Base-by-base conservation (phyloP, 768 basidiomycete species). In the Boletus rufocinnamomeus region DNA sequence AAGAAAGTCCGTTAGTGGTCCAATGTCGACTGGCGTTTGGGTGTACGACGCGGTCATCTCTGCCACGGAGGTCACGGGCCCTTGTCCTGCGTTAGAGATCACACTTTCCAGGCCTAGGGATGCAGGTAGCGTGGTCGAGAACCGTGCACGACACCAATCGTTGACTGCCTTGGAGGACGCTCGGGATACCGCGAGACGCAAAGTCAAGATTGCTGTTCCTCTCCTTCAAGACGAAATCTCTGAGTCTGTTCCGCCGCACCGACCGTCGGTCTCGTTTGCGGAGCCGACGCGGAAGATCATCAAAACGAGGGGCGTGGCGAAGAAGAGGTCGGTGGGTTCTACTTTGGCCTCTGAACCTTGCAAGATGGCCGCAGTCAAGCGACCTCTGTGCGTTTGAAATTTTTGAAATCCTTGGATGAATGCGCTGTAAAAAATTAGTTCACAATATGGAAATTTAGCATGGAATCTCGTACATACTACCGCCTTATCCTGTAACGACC, bases 31-130 rank as follows among this genome's bases (percentile, higher is more conserved):
- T 40, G 63, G 66, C 7, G 64, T 61, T 10, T 85, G 84, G 83
- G 73, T 82, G 5, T 84, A 84, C 63, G 76, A 80, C 47, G 78
- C 82, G n/a, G 76, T 77, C 4, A 69, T 80, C 40, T 79, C 84
- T 28, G 77, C 77, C 11, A 63, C 72, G 9, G 82, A 82, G 56
- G 60, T 67, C 28, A 35, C 59, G 2, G 63, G 67, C 0, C 10
- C 60, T 37, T 63, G 57, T 28, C 60, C 64, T 14, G 50, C 58
- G 11, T 37, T 72, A 23, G 69, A 67, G 41, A 69, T 67, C 14
- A 64, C 69, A 28, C 59, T 69, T 25, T 63, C 57, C 2, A 37
- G 35, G 17, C 37, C 59, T 2, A 62, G 46, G 46, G 50, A 53
- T 41, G 30, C 53, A 25, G 37, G 27, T 17, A 34, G 53, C 3